Conservation (phyloP, 108 stramenopile genomes). For the Parmales sp. region DNA sequence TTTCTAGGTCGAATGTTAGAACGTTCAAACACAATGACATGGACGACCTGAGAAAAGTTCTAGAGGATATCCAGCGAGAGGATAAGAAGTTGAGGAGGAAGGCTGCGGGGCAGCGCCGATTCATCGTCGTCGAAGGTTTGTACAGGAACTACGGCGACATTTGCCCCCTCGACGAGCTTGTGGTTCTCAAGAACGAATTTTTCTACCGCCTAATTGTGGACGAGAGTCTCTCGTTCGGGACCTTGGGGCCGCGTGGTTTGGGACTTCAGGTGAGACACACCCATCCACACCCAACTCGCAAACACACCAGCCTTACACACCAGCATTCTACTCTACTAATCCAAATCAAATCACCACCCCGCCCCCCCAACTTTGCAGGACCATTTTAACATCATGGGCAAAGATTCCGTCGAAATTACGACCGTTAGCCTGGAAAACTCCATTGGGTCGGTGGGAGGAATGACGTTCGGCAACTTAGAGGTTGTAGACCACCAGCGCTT, state of each 20-base stretch:
- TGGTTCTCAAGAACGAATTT: slow-evolving; percentile 82
- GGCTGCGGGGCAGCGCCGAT: slow-evolving; percentile 79
- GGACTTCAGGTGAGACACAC: too few relatives aligned
- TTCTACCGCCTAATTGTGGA: slow-evolving; percentile 87
- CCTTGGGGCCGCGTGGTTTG: slow-evolving; percentile 70
- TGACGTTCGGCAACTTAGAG: slow-evolving; percentile 89
- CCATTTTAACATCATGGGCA: slow-evolving; percentile 41
- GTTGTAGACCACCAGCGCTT: slow-evolving; percentile 96
- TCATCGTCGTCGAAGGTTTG: slow-evolving; percentile 92
- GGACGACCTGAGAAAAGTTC: slow-evolving; percentile 80
- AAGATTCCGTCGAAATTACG: slow-evolving; percentile 78
- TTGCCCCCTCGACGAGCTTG: slow-evolving; percentile 70
- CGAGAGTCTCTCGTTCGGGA: slow-evolving; percentile 86
- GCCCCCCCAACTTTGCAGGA: slow-evolving; percentile 43
- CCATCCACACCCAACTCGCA: too few relatives aligned
- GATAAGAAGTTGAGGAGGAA: slow-evolving; percentile 60
- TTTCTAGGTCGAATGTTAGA: slow-evolving; percentile 77
- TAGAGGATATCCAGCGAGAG: slow-evolving; percentile 56
- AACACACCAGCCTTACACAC: slow-evolving; percentile 38
- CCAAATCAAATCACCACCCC: not conserved
- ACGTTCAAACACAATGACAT: slow-evolving; percentile 95
- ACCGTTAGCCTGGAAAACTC: slow-evolving; percentile 85
- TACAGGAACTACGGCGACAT: slow-evolving; percentile 91
- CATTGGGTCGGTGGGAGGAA: slow-evolving; percentile 85
- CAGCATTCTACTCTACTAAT: slow-evolving; percentile 13